phyloP scores from a whole-genome alignment of 345 rosid species.

The Rubroshorea leprosula region DNA sequence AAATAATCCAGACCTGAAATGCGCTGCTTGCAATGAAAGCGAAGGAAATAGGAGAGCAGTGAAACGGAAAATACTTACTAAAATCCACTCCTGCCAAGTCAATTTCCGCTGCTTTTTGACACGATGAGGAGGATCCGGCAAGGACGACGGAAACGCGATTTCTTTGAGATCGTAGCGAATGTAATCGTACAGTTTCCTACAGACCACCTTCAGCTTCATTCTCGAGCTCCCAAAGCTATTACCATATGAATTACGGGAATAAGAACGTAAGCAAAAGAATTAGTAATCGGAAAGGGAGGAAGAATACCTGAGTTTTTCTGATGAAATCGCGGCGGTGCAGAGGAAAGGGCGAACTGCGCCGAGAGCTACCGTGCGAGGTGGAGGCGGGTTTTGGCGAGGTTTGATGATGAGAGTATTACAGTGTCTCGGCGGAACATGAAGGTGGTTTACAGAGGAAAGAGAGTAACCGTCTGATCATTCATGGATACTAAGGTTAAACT shows the following conservation, averaged over 20 bases:
- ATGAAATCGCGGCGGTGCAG: too few species aligned
- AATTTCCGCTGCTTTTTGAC: conserved; percentile 62
- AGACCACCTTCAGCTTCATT: conserved; percentile 56
- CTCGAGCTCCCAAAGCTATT: neutral
- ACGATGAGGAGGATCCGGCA: conserved; percentile 80
- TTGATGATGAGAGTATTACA: too few species aligned
- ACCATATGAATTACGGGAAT: neutral
- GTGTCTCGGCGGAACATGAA: too few species aligned
- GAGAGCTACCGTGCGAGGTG: neutral
- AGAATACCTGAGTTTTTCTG: too few species aligned
- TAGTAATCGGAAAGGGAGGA: too few species aligned
- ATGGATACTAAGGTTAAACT: too few species aligned
- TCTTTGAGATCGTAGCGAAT: conserved; percentile 78
- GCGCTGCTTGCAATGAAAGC: too few species aligned
- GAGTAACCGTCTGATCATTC: too few species aligned
- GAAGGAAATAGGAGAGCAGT: too few species aligned
- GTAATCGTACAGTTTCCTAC: conserved; percentile 60
- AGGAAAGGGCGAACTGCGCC: neutral
- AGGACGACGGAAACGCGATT: conserved; percentile 85
- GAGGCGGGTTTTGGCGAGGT: conserved; percentile 1
- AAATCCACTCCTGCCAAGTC: conserved; percentile 69
- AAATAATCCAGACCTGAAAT: too few species aligned
- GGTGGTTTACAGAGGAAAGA: too few species aligned
- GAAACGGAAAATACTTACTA: conserved; percentile 32
- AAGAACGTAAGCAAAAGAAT: neutral